Evolutionary conservation across 2,329 filamentous ascomycete species (phyloP).

Genomic region (Talaromyces sp.): DNA sequence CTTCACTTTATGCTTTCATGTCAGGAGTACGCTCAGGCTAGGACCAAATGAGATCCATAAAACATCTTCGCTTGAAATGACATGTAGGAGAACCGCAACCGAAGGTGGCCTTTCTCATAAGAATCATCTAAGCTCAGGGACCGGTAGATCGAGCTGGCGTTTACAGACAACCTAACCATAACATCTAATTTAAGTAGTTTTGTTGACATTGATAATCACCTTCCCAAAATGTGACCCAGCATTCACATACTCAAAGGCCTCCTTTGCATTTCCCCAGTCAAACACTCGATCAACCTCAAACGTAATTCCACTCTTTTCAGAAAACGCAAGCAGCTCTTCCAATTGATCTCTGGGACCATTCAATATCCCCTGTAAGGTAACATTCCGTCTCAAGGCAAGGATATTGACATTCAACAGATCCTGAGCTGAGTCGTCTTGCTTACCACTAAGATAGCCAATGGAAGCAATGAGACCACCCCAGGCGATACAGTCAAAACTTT

Average conservation of each 20-base stretch:
- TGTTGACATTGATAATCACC: slow-evolving; percentile 48
- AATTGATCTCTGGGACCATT: slow-evolving; percentile 60
- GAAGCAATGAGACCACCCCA: slow-evolving; percentile 47
- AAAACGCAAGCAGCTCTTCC: slow-evolving; percentile 38
- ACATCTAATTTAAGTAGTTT: background rate
- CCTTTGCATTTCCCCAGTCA: slow-evolving; percentile 49
- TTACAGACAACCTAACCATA: no score
- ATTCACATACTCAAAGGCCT: slow-evolving; percentile 53
- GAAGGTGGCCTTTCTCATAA: no score
- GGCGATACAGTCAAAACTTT: slow-evolving; percentile 46
- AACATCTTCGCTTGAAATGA: background rate
- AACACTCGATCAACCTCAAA: slow-evolving; percentile 56
- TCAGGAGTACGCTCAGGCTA: background rate
- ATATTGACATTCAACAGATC: slow-evolving; percentile 61
- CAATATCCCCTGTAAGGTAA: slow-evolving; percentile 57
- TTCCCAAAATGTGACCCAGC: slow-evolving; percentile 56
- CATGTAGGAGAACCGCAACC: no score
- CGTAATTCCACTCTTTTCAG: slow-evolving; percentile 31
- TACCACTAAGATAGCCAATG: slow-evolving; percentile 50
- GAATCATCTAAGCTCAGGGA: no score
- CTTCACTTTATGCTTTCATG: background rate
- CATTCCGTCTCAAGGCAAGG: slow-evolving; percentile 49
- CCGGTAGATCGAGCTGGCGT: no score
- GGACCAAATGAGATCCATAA: background rate
- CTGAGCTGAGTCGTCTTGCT: slow-evolving; percentile 50